phyloP scores from a whole-genome alignment of 2,329 filamentous ascomycete genomes.

The Neobulgaria alba region DNA sequence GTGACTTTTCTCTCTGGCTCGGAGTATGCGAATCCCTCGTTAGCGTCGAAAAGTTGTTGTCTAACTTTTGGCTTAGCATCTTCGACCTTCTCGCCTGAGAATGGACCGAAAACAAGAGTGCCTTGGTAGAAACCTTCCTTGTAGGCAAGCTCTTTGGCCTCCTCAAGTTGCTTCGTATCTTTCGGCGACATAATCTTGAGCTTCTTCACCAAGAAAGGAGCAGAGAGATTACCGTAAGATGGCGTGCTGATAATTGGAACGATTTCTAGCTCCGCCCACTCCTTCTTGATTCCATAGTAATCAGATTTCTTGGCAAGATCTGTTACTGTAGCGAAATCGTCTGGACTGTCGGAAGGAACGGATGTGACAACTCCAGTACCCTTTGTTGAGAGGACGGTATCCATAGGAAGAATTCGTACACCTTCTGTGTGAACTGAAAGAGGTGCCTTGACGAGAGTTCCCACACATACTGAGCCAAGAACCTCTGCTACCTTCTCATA shows the following conservation, averaged over 20 bases:
- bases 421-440: conserved; percentile 77
- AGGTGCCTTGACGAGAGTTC: conserved; percentile 82
- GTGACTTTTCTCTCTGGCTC: conserved; percentile 89
- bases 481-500: conserved; percentile 69
- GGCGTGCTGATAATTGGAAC: conserved; percentile 85
- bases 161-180: conserved; percentile 79
- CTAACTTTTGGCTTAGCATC: conserved; percentile 79
- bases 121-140: conserved; percentile 98
- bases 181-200: conserved; percentile 97
- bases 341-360: conserved; percentile 90
- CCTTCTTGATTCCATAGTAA: conserved; percentile 92
- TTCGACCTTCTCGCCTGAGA: conserved; percentile 79
- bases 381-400: conserved; percentile 83
- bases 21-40: conserved; percentile 81
- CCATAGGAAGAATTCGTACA: conserved; percentile 90
- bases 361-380: conserved; percentile 95
- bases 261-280: conserved; percentile 90
- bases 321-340: conserved; percentile 83
- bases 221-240: conserved; percentile 75
- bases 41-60: conserved; percentile 64
- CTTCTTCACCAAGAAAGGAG: conserved; percentile 76
- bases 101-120: conserved; percentile 78
- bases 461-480: conserved; percentile 70
- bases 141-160: conserved; percentile 94
- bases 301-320: conserved; percentile 93